phyloP scores from a whole-genome alignment of 2,329 filamentous ascomycete genomes.

The Claviceps purpurea region DNA sequence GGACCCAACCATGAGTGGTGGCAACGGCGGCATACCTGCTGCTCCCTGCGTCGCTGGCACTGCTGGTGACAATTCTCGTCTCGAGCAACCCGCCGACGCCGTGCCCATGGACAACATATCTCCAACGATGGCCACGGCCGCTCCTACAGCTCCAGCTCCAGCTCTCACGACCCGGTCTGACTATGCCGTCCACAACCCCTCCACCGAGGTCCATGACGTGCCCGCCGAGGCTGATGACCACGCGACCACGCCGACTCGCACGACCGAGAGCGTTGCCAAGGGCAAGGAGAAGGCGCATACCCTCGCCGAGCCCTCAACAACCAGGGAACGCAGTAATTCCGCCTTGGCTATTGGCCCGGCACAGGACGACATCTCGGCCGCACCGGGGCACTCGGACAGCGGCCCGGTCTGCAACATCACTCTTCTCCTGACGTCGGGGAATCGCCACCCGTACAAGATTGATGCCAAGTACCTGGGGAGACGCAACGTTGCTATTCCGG shows the following conservation, averaged over 20 bases:
- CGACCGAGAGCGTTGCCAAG: conserved; percentile 11
- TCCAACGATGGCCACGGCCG: conserved; percentile 7
- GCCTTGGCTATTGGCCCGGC: conserved; percentile 30
- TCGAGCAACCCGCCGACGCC: conserved; percentile 23
- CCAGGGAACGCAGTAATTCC: conserved; percentile 21
- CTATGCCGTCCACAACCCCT: conserved; percentile 8
- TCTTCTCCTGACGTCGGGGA: conserved; percentile 66
- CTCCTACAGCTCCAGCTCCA: conserved; percentile 9
- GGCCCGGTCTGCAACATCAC: conserved; percentile 56
- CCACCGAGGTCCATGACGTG: conserved; percentile 5
- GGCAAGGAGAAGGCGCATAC: conserved; percentile 21
- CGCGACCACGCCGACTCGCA: not conserved
- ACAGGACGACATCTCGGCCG: conserved; percentile 27
- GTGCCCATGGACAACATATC: conserved; percentile 24
- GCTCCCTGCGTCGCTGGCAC: conserved; percentile 1
- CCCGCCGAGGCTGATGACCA: conserved; percentile 4
- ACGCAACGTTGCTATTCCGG: conserved; percentile 64
- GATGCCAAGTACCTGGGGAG: conserved; percentile 76
- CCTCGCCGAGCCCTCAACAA: conserved; percentile 9
- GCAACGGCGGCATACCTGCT: conserved; percentile 10
- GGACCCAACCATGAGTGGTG: conserved; percentile 20
- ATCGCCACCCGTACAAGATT: conserved; percentile 79
- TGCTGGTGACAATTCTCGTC: conserved; percentile 15
- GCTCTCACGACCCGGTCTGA: conserved; percentile 7
- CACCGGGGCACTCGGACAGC: conserved; percentile 16